Base-by-base conservation (phyloP, 139 green algal species). In the Haematococcus sp. region DNA sequence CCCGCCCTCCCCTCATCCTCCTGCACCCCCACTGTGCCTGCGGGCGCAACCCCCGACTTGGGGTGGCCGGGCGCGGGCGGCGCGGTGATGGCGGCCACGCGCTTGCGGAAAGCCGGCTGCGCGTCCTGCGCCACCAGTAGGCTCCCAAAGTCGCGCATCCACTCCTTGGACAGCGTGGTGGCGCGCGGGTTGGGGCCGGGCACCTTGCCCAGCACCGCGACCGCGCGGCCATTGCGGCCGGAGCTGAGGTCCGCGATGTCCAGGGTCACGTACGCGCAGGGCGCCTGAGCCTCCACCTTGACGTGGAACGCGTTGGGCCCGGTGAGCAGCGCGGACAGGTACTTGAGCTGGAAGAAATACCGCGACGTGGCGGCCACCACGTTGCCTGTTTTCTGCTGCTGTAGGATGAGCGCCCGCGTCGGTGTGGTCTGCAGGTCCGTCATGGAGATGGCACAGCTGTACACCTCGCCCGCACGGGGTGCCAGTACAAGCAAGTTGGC, bases 231-330 rank as follows among this genome's bases (percentile, higher is more conserved):
- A 30, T 33, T 65, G 3, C 7, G 9, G 2, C 58, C 58, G 4
- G 30, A 22, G 58, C n/a, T 65, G 23, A 65, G n/a, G 11, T 65
- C 58, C 25, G 58, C 58, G 2, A 65, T 65, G 58, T 65, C 58
- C 11, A 65, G 58, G 4, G 28, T 22, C 3, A 65, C n/a, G 25
- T 65, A 65, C 11, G 58, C 58, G 30, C 58, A 65, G 4, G 58
- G 58, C 25, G 58, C n/a, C 58, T 65, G 28, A n/a, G n/a, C 58
- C 58, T 65, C n/a, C 25, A 34, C 25, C 58, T 65, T 65, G n/a
- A 65, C 28, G 25, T 65, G 58, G 9, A 65, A 65, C 3, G 58
- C 28, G 58, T 28, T 22, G 28, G 58, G 58, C 7, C 58, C 58
- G 11, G 58, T 40, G 58, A 65, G 58, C 4, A 16, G 7, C 2